Evolutionary conservation across 116 monocot genomes (phyloP).

Genomic region (Iris pallida): DNA sequence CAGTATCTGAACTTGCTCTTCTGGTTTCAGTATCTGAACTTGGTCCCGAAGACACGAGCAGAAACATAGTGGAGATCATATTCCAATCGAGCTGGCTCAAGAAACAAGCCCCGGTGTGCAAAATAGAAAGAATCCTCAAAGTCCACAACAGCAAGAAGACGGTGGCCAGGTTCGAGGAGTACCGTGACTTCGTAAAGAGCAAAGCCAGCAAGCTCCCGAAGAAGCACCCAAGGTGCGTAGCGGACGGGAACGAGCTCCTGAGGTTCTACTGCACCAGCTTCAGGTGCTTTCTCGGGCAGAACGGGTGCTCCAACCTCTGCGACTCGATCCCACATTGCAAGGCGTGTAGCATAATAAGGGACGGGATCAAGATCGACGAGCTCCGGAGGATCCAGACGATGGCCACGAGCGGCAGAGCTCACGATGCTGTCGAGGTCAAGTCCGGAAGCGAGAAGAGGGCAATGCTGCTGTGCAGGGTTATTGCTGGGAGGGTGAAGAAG

Average conservation of each 20-base stretch:
- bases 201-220: slow-evolving; percentile 38
- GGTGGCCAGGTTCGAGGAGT: slow-evolving; percentile 56
- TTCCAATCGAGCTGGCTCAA: slow-evolving; percentile 84
- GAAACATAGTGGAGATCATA: slow-evolving; percentile 87
- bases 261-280: slow-evolving; percentile 64
- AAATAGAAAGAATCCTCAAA: slow-evolving; percentile 79
- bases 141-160: slow-evolving; percentile 61
- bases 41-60: slow-evolving; percentile 67
- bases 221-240: slow-evolving; percentile 73
- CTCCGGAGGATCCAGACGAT: slow-evolving; percentile 43
- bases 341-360: slow-evolving; percentile 55
- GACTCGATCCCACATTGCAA: slow-evolving; percentile 32
- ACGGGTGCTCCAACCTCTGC: slow-evolving; percentile 47
- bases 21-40: slow-evolving; percentile 58
- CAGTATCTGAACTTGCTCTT: slow-evolving; percentile 67
- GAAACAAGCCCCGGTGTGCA: slow-evolving; percentile 50
- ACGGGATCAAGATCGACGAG: slow-evolving; percentile 52
- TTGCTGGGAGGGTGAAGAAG: slow-evolving; percentile 73
- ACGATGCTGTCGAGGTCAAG: slow-evolving; percentile 13
- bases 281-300: slow-evolving; percentile 49
- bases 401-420: slow-evolving; percentile 61
- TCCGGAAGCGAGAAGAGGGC: slow-evolving; percentile 41
- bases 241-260: slow-evolving; percentile 93
- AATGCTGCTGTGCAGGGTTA: slow-evolving; percentile 83
- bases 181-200: slow-evolving; percentile 56